Evolutionary conservation across 2,329 filamentous ascomycete species (phyloP).

Genomic region (Neodidymelliopsis sp.): DNA sequence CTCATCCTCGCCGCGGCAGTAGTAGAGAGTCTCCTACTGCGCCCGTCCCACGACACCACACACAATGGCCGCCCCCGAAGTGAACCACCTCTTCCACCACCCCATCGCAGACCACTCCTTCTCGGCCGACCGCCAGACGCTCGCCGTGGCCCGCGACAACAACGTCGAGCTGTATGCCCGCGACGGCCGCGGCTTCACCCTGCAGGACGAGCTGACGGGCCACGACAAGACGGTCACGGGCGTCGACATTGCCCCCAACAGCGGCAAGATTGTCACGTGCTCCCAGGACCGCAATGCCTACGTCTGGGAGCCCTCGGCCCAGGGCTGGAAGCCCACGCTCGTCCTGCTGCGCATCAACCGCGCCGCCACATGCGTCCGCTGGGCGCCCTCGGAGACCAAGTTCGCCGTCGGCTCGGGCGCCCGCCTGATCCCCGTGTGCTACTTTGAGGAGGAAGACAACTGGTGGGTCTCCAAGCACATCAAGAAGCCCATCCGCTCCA

Average conservation of each 20-base stretch:
- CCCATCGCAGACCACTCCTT: constrained; percentile 98
- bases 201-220: constrained; percentile 92
- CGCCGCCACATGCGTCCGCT: constrained; percentile 94
- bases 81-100: constrained; percentile 95
- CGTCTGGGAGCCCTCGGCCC: constrained; percentile 94
- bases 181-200: constrained; percentile 75
- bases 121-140: constrained; percentile 85
- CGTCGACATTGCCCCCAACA: constrained; percentile 91
- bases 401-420: constrained; percentile 97
- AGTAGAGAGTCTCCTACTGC: constrained; percentile 99
- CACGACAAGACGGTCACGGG: constrained; percentile 98
- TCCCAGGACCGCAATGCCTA: constrained; percentile 98
- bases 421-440: constrained; percentile 93
- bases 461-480: constrained; percentile 99
- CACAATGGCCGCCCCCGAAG: constrained; percentile 84
- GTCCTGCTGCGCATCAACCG: constrained; percentile 97
- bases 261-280: constrained; percentile 94
- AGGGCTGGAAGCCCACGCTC: constrained; percentile 94
- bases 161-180: constrained; percentile 86
- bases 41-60: constrained; percentile 8
- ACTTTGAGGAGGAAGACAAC: constrained; percentile 99
- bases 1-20: constrained; percentile 24
- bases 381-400: constrained; percentile 96
- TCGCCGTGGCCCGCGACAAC: constrained; percentile 91
- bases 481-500: constrained; percentile 98